Evolutionary conservation across 2,329 filamentous ascomycete species (phyloP).

Genomic region (Diaporthe vaccinii): DNA sequence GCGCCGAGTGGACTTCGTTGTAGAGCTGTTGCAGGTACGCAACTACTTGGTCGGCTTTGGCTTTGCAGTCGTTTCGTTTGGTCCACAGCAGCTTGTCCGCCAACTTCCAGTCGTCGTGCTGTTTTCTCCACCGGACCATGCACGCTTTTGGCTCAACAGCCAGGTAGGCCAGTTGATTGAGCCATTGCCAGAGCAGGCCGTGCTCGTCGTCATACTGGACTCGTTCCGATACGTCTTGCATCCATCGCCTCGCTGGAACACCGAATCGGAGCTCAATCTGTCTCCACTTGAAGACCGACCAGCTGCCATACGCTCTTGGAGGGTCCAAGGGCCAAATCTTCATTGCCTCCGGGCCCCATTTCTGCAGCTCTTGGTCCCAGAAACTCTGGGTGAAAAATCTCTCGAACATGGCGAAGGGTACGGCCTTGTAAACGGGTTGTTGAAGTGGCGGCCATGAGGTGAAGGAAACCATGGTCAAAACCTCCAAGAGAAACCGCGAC

Average conservation of each 20-base stretch:
- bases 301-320: background rate
- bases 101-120: background rate
- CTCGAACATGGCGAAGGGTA: slow-evolving; percentile 1
- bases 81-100: slow-evolving; percentile 27
- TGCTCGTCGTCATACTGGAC: background rate
- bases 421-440: background rate
- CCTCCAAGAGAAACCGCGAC: slow-evolving; percentile 15
- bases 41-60: background rate
- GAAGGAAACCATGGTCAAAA: slow-evolving; percentile 3
- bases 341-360: slow-evolving; percentile 28
- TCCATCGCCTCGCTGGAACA: slow-evolving; percentile 9
- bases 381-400: slow-evolving; percentile 33
- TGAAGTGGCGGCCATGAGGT: background rate
- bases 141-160: slow-evolving; percentile 8
- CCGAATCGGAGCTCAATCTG: slow-evolving; percentile 2
- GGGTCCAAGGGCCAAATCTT: slow-evolving; percentile 2
- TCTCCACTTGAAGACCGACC: slow-evolving; percentile 5
- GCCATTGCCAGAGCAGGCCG: slow-evolving; percentile 33
- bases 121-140: background rate
- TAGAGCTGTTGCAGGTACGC: slow-evolving; percentile 6
- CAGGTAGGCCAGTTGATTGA: background rate
- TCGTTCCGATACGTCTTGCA: background rate
- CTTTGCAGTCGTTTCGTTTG: background rate
- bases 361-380: slow-evolving; percentile 27
- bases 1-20: background rate